These are phyloP conservation scores for Monosiga brevicollis DNA, from an alignment of 78 protist genomes.

Conservation along the genomic window DNA sequence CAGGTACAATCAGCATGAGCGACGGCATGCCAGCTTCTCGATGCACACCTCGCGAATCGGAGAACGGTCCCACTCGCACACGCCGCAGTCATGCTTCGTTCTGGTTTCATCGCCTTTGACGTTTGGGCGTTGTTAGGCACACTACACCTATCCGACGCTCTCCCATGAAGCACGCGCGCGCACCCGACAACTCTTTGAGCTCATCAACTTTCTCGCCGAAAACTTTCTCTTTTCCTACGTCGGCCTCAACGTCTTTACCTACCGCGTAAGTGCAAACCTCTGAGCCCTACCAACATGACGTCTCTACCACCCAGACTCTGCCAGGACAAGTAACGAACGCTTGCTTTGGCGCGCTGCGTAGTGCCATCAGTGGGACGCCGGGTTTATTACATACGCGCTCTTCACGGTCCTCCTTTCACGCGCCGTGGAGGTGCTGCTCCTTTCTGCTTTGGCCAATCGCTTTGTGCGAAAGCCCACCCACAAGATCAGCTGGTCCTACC, in stretches of 20 bases:
- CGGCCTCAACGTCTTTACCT: conserved; percentile 15
- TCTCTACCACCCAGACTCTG: too few relatives aligned
- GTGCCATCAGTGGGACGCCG: conserved; percentile 1
- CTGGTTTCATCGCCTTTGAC: too few relatives aligned
- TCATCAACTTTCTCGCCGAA: conserved; percentile 33
- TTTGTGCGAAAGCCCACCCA: background rate
- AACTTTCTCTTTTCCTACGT: conserved; percentile 16
- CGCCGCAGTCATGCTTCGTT: too few relatives aligned
- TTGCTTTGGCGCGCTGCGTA: background rate
- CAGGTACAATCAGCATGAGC: too few relatives aligned
- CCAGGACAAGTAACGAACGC: too few relatives aligned
- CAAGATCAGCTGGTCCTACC: background rate
- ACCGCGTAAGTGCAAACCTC: background rate
- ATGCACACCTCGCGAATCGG: too few relatives aligned
- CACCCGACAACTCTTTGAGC: conserved; percentile 17
- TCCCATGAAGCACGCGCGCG: background rate
- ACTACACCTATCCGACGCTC: conserved; percentile 1
- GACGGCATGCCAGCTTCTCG: too few relatives aligned
- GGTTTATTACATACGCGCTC: background rate
- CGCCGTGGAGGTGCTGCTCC: conserved; percentile 32
- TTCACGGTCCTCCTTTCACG: conserved; percentile 3
- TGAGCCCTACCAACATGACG: background rate
- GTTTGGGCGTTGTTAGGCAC: too few relatives aligned
- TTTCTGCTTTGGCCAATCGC: conserved; percentile 11
- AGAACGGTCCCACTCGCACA: too few relatives aligned